These are phyloP conservation scores for Quercus wislizeni DNA, from an alignment of 306 rosid genomes.

Conservation along the genomic window DNA sequence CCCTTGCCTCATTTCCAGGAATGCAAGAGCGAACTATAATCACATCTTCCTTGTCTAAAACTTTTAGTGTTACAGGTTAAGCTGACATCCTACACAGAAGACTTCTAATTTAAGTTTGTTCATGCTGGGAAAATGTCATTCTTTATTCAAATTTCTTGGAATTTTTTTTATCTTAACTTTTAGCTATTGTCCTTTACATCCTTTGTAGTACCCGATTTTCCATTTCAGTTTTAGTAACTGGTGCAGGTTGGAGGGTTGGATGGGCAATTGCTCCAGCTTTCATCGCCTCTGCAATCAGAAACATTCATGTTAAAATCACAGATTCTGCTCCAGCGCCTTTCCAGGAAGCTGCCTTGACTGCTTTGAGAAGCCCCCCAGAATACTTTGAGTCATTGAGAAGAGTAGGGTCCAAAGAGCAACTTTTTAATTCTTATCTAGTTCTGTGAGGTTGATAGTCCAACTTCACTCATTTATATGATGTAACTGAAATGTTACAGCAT, in stretches of 20 bases:
- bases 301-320: conserved; percentile 59
- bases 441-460: not conserved
- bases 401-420: conserved; percentile 28
- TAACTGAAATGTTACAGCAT: not conserved
- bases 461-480: not conserved
- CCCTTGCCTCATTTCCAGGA: conserved; percentile 75
- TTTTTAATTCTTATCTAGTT: not conserved
- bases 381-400: conserved; percentile 62
- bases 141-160: not conserved
- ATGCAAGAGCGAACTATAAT: conserved; percentile 79
- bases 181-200: not conserved
- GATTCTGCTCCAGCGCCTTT: conserved; percentile 92
- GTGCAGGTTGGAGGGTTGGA: conserved; percentile 88
- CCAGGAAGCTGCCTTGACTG: conserved; percentile 88
- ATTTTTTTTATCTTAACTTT: not conserved
- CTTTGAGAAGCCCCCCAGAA: conserved; percentile 63
- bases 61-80: conserved; percentile 71
- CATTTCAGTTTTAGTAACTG: not conserved
- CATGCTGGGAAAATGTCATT: not conserved
- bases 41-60: conserved; percentile 82
- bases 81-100: not conserved
- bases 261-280: conserved; percentile 89
- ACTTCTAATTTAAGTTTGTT: not conserved
- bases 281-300: conserved; percentile 71
- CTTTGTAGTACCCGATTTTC: not conserved